Base-by-base conservation (phyloP, 2,329 filamentous ascomycete genomes). In the Fusarium oxysporum region DNA sequence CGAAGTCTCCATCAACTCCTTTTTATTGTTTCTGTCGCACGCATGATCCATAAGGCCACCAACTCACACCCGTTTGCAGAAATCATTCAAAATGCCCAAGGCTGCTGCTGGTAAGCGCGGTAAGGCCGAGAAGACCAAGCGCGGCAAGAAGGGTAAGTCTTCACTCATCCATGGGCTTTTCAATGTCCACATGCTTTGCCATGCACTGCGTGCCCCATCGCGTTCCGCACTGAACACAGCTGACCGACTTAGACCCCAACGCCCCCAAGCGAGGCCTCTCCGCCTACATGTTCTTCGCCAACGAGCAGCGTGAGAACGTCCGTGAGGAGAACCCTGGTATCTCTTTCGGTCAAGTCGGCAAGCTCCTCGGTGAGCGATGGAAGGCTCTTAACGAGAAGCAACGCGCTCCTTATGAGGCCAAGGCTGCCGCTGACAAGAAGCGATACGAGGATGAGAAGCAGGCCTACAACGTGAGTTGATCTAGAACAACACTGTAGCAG, bases 251-350 rank as follows among this genome's bases (percentile, higher is more conserved):
- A 97, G 95, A 98, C 86, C 95, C 95, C 85, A 98, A 98, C 86
- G 96, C 95, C 70, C 96, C 96, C 84, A 99, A 98, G 95, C 95
- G 96, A 86, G 96, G 96, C 88, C 94, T 99, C 56, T 98, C 96
- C 60, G 96, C 96, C 74, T 99, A 99, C 91, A 99, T 99, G 96
- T 98, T 98, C 92, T 99, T 98, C 84, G 96, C 96, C 91, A 98
- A 98, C 82, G 96, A 98, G 86, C 94, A 98, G 87, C 95, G 96
- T 79, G 96, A 98, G 83, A 97, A 96, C 84, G 96, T 99, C 78
- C 94, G 96, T 79, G 95, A 97, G 83, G 96, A 98, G 86, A 98
- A 98, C 90, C 96, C 96, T 43, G 96, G 95, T 79, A 97, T 98
- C 86, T 92, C 93, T 78, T 99, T 99, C 86, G 96, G 94, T 92